Evolutionary conservation across 805 yeast genomes (phyloP).

Genomic region (Pichia manshurica): DNA sequence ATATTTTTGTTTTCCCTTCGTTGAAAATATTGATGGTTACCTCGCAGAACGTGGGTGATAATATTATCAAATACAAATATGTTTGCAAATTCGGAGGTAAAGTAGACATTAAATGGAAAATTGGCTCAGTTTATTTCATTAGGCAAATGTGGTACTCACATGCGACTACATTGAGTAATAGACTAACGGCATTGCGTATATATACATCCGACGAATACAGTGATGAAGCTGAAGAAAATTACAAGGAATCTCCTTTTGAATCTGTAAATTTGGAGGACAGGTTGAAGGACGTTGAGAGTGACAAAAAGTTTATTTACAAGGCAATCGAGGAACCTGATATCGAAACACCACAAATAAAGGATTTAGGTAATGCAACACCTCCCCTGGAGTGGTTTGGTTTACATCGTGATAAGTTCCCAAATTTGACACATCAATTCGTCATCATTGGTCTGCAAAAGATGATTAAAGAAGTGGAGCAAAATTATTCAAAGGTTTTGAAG

Average conservation of each 20-base stretch:
- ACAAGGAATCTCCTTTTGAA: slow-evolving; percentile 31
- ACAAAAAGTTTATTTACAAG: slow-evolving; percentile 45
- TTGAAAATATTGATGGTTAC: slow-evolving; percentile 71
- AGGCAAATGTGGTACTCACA: slow-evolving; percentile 91
- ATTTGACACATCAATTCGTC: slow-evolving; percentile 74
- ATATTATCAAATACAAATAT: slow-evolving; percentile 59
- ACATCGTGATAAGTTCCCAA: slow-evolving; percentile 80
- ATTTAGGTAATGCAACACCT: slow-evolving; percentile 95
- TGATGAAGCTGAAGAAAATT: slow-evolving; percentile 27
- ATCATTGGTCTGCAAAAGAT: slow-evolving; percentile 69
- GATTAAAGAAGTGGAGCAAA: slow-evolving; percentile 59
- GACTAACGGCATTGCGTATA: slow-evolving; percentile 39
- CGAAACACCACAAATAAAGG: slow-evolving; percentile 84
- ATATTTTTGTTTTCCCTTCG: slow-evolving; percentile 74
- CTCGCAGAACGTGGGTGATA: slow-evolving; percentile 48
- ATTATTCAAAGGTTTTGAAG: slow-evolving; percentile 46
- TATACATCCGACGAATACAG: slow-evolving; percentile 32
- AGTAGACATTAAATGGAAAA: slow-evolving; percentile 88
- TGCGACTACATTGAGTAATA: slow-evolving; percentile 60
- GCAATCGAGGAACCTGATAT: slow-evolving; percentile 74
- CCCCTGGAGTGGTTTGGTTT: slow-evolving; percentile 98
- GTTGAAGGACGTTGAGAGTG: slow-evolving; percentile 43
- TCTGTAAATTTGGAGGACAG: slow-evolving; percentile 35
- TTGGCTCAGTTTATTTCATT: slow-evolving; percentile 85
- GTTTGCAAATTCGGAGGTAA: slow-evolving; percentile 79